Base-by-base conservation (phyloP, 441 rosid genomes). In the Rhodomyrtus psidioides region DNA sequence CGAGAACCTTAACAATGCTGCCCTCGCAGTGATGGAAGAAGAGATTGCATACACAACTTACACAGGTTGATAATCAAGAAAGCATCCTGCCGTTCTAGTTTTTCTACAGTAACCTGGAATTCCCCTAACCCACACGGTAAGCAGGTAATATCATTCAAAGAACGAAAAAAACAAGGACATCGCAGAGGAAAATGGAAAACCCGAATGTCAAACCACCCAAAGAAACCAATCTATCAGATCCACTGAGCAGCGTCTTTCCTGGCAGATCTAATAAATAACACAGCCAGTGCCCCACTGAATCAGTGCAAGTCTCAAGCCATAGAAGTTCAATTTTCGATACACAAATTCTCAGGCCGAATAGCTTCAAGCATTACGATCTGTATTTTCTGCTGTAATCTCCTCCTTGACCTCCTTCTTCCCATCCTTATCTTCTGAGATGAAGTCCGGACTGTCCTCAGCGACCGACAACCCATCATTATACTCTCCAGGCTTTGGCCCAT, bases 341-440 rank as follows among this genome's bases (percentile, higher is more conserved):
- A 39, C 79, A 10, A 24, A 26, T 70, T 39, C 49, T 70, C 5
- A 12, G 79, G n/a, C 79, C 8, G 1, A 39, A 70, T 70, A 70
- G 49, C 79, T 70, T 70, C 79, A 70, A 15, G 16, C 79, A 70
- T 70, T 39, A 70, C 16, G 9, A 10, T 82, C 21, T 28, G 84
- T 82, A 62, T 86, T 83, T 81, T 86, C 75, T 39, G 82, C 21
- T 30, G 54, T 82, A 46, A 86, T 85, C 87, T 87, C 89, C 81
- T 85, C 85, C 49, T 84, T 84, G 27, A 54, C 84, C 42, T 85
- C 87, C 54, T 85, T 58, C n/a, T 70, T 56, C 26, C 74, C 24
- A 8, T 28, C 85, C 53, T 84, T 87, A 46, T 87, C 89, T 42
- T 83, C 89, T 7, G 82, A 70, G 83, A 85, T 74, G 55, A 82